Base-by-base conservation (phyloP, 306 rosid species). In the Acacia melanoxylon region DNA sequence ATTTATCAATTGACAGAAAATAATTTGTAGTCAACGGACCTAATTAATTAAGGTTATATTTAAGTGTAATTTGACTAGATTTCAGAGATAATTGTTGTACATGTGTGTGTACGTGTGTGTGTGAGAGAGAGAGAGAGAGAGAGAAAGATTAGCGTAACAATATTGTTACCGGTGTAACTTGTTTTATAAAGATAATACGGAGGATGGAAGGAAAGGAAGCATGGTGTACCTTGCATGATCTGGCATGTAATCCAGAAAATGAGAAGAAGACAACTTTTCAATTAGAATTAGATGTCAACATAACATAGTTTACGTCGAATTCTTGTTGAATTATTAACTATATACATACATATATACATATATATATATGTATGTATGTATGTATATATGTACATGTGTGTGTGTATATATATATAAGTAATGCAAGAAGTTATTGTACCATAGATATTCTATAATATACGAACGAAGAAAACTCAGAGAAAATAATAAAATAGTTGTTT, bases 221-320 rank as follows among this genome's bases (percentile, higher is more conserved):
- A 35, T 35, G 6, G 41, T 6, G 41, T 37, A 37, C 37, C 56
- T 35, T 35, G 46, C 46, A 29, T 15, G 22, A 17, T 31, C 70
- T 62, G 68, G 19, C 40, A 62, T 62, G 68, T 81, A 62, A 83
- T 13, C 81, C 46, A 68, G 16, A n/a, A 20, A 73, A 41, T 7
- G n/a, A 44, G 15, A 67, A 33, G n/a, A 17, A 51, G 10, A 63
- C 42, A 58, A 71, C 41, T 62, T 8, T 25, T 31, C n/a, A 19
- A 15, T 65, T 22, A n/a, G 19, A 63, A 51, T 65, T 10, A 73
- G 12, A 78, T 24, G 15, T 70, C 20, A 44, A 70, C 61, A 41
- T 16, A 58, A 82, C 37, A 58, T 61, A n/a, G 49, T 46, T 27
- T 44, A 12, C 46, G 25, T 67, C 25, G 12, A 68, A 37, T 68